Evolutionary conservation across 75 land plant genomes (phyloP), one percentile per base, ranked within the genome.

Genomic region (Isoetes taiwanensis): DNA sequence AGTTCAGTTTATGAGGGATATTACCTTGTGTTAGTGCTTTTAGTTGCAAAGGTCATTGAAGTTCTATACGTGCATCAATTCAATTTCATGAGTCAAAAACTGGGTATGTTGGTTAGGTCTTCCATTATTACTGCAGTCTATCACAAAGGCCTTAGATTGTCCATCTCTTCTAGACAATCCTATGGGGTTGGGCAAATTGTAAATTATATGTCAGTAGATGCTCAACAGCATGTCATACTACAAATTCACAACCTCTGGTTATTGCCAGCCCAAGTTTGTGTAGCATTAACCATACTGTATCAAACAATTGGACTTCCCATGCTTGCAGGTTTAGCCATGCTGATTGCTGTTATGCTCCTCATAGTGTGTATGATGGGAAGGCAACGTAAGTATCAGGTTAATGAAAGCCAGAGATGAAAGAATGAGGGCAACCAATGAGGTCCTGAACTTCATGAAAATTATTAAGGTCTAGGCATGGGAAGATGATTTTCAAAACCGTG

Each of bases 381-480:
- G 8, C 54, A 62, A 25, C 58, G 65, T 32, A 29, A 38, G 21
- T 62, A 58, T 27, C 66, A 65, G 34, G 29, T 28, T 20, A 32
- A 57, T 73, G 61, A 38, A 43, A 19, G 54, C 32, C 24, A 73
- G 65, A 42, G 72, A 68, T 34, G 41, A 63, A n/a, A 34, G 76
- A 8, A 58, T 73, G 66, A 71, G 29, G 33, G 58, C 57, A n/a
- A 73, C 76, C 0, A 62, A 58, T 14, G 73, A 73, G 54, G 73
- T 70, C 4, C 54, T 73, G 33, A 73, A 63, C 37, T 52, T 65
- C 65, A 73, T 73, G 76, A 73, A 59, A 41, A 73, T 59, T 40
- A 73, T 73, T 54, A 73, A 73, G 56, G 52, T 73, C 20, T 96
- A 94, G 50, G 65, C 66, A 21, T 73, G 76, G 76, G 73, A 73